Percentiles rank a stretch among this genome's conserved stretches.
These are phyloP conservation scores for Sclerotinia minor DNA, from an alignment of 2,329 filamentous ascomycete species.

Conservation along the genomic window DNA sequence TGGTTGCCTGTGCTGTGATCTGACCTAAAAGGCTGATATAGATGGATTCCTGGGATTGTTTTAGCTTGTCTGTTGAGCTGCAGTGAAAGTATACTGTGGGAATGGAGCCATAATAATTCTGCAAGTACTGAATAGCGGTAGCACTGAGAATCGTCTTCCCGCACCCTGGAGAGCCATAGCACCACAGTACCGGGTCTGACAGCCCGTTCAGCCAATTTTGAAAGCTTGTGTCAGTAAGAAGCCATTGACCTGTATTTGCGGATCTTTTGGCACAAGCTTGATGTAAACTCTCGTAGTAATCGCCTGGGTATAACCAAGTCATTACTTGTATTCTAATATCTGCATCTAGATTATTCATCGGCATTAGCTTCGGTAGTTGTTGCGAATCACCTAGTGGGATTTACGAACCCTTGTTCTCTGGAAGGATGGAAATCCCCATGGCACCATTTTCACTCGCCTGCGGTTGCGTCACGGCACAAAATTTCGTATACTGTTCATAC, in stretches of 20 bases:
- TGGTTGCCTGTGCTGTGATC: not conserved
- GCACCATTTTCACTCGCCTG: not conserved
- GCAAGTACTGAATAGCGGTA: conserved; percentile 17
- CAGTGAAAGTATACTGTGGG: conserved; percentile 24
- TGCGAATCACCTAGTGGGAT: not conserved
- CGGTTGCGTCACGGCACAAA: conserved; percentile 4
- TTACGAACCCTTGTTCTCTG: conserved; percentile 6
- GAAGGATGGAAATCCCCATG: not conserved
- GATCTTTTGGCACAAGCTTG: conserved; percentile 22
- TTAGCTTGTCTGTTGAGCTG: conserved; percentile 18
- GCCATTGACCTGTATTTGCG: conserved; percentile 20
- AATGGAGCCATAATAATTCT: not conserved
- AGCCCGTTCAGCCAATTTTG: conserved; percentile 18
- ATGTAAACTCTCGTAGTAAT: conserved; percentile 18
- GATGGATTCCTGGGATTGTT: conserved; percentile 18
- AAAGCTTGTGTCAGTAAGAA: conserved; percentile 8
- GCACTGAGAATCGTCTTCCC: conserved; percentile 25
- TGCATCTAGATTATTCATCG: conserved; percentile 14
- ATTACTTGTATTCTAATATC: conserved; percentile 13
- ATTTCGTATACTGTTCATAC: conserved; percentile 3
- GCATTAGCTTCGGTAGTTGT: conserved; percentile 3
- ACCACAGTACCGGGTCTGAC: conserved; percentile 17
- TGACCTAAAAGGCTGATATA: conserved; percentile 22
- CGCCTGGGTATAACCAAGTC: conserved; percentile 22
- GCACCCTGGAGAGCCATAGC: conserved; percentile 22